Base-by-base conservation (phyloP, 2,329 filamentous ascomycete genomes). In the Fusarium oligoseptatum region DNA sequence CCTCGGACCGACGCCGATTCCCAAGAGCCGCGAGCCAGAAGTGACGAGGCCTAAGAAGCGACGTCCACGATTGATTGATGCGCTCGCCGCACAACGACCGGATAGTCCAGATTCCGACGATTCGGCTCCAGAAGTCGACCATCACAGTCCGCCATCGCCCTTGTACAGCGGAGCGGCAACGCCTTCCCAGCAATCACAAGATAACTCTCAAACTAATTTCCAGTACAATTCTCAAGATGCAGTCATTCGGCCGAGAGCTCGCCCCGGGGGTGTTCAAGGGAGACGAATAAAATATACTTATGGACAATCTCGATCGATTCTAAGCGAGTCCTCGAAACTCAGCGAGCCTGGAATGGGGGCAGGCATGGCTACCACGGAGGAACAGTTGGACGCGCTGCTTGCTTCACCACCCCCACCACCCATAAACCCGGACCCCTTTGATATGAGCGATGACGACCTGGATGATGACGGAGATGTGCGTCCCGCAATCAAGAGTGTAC, bases 401-500 rank as follows among this genome's bases (percentile, higher is more conserved):
- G 77, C 79, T 10, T 75, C 74, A 10, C 76, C 74, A 10, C 76
- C 77, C 1, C 73, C 70, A 7, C 67, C 69, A 24, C 75, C 78
- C 32, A 70, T 67, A 34, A 77, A 76, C 12, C 70, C 77, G 2
- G 76, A 77, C 20, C 74, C 74, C 8, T 81, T 81, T 39, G 74
- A 75, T 27, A 72, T 78, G 43, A 73, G 77, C 10, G 73, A 76
- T n/a, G 80, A 81, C 12, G 78, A 79, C 7, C 68, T 73, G 20
- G 87, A 87, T 6, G 79, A 81, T 15, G 83, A 85, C 2, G 83
- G 85, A 24, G 84, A 85, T 17, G 76, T 83, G 22, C 86, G 85
- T 55, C 85, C 87, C 20, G 87, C 88, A 32, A 90, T 92, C 56
- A 87, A 88, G 67, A 91, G 89, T 73, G 88, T 93, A 20, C 91